Base-by-base conservation (phyloP, 768 basidiomycete genomes). In the Tylopilus cervinicoccineus region DNA sequence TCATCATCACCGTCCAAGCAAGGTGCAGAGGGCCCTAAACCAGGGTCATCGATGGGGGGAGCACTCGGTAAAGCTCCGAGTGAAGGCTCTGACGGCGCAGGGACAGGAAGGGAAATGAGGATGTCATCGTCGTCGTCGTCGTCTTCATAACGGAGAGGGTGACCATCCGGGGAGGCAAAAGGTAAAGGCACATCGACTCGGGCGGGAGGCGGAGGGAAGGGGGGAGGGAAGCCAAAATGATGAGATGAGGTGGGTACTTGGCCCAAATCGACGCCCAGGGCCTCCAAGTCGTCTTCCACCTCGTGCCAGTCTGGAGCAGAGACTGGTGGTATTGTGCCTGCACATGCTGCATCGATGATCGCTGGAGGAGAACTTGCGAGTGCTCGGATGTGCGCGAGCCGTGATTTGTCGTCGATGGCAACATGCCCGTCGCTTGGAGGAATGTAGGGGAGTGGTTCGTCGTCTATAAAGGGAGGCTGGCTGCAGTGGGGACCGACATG, bases 391-490 rank as follows among this genome's bases (percentile, higher is more conserved):
- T 72, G 74, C 22, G 78, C 80, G 34, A 85, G 71, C n/a, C 76
- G 53, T 0, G 68, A 59, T 59, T 85, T 85, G 63, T 85, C 83
- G 59, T 85, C 83, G 2, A 75, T 82, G 16, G 83, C 82, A 39
- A 85, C 69, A 58, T 85, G 83, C n/a, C 78, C 82, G 16, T 67
- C 67, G 41, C 67, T 67, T 13, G 65, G 57, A 14, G 65, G 58
- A 14, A 55, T 28, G 43, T 73, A 72, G 17, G 60, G 59, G 26
- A 59, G 57, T 5, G 53, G 57, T 47, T 61, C 58, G n/a, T 57
- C 51, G 14, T 48, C 53, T 11, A 27, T 17, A n/a, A 27, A 23
- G 12, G 45, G 46, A 48, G 50, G 36, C 0, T 6, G 42, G 29
- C 42, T 43, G 16, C 43, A 11, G 12, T 42, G 41, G 24, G 48